Evolutionary conservation across 2,329 filamentous ascomycete genomes (phyloP).

Genomic region (Hypoxylon sp.): DNA sequence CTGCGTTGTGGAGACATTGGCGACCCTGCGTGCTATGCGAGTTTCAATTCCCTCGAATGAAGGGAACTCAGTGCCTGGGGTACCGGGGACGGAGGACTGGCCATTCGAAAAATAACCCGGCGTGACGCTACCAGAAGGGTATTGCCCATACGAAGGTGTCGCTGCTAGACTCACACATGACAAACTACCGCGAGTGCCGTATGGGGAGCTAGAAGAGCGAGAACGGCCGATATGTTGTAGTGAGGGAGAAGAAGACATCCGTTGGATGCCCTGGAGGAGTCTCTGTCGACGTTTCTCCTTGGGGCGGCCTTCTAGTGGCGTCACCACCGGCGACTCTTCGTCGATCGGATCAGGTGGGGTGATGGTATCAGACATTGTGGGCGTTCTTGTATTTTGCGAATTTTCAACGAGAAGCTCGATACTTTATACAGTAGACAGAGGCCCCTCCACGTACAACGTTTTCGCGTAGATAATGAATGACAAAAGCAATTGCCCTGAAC

Average conservation of each 20-base stretch:
- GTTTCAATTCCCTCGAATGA: conserved; percentile 60
- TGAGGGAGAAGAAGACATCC: conserved; percentile 85
- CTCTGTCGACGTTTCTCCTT: conserved; percentile 79
- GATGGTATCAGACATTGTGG: conserved; percentile 37
- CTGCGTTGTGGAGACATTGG: conserved; percentile 60
- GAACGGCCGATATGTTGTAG: conserved; percentile 74
- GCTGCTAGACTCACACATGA: conserved; percentile 70
- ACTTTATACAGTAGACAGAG: not conserved
- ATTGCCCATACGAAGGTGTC: conserved; percentile 58
- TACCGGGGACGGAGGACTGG: conserved; percentile 58
- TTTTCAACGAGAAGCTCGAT: not conserved
- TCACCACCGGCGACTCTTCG: conserved; percentile 39
- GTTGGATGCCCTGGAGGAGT: conserved; percentile 80
- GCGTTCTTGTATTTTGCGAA: not conserved
- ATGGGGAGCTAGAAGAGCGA: conserved; percentile 77
- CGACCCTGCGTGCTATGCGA: conserved; percentile 69
- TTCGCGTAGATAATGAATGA: conserved; percentile 26
- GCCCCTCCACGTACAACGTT: not conserved
- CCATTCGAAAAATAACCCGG: conserved; percentile 54
- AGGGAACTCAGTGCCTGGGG: conserved; percentile 59
- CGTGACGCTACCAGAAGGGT: conserved; percentile 54
- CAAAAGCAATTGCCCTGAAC: conserved; percentile 15
- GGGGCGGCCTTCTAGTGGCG: conserved; percentile 55
- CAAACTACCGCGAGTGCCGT: conserved; percentile 68
- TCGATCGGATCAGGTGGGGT: conserved; percentile 40